These are phyloP conservation scores for Aspergillus costaricaensis DNA, from an alignment of 2,329 filamentous ascomycete species.

Conservation along the genomic window DNA sequence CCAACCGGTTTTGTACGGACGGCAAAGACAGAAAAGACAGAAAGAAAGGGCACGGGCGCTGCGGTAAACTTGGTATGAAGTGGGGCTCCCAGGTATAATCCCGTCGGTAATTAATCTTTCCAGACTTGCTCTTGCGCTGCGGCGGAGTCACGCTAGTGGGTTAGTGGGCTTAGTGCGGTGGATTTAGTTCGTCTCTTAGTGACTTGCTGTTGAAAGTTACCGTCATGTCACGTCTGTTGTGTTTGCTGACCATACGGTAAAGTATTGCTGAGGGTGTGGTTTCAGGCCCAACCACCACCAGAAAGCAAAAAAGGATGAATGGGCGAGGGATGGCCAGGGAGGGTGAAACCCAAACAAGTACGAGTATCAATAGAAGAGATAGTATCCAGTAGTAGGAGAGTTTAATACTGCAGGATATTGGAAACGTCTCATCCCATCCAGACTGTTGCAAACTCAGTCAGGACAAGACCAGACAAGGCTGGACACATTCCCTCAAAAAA, in stretches of 20 bases:
- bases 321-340: neutral
- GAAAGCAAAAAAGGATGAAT: neutral
- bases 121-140: neutral
- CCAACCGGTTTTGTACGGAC: slow-evolving; percentile 15
- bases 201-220: neutral
- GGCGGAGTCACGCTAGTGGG: slow-evolving; percentile 8
- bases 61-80: neutral
- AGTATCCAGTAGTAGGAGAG: no score
- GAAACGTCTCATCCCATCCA: neutral
- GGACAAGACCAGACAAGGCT: neutral
- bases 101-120: neutral
- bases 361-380: neutral
- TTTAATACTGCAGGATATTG: neutral
- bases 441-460: neutral
- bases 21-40: neutral
- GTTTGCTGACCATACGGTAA: neutral
- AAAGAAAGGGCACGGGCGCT: neutral
- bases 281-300: neutral
- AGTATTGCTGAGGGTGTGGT: neutral
- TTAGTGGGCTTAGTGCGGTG: neutral
- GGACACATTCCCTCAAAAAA: neutral
- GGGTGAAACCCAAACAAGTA: neutral
- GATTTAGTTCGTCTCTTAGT: neutral
- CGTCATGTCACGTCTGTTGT: neutral
- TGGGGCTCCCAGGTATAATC: neutral